Evolutionary conservation across 495 filamentous ascomycete species (phyloP), one percentile per base, ranked within the genome.

Genomic region (Corynascus novoguineensis): DNA sequence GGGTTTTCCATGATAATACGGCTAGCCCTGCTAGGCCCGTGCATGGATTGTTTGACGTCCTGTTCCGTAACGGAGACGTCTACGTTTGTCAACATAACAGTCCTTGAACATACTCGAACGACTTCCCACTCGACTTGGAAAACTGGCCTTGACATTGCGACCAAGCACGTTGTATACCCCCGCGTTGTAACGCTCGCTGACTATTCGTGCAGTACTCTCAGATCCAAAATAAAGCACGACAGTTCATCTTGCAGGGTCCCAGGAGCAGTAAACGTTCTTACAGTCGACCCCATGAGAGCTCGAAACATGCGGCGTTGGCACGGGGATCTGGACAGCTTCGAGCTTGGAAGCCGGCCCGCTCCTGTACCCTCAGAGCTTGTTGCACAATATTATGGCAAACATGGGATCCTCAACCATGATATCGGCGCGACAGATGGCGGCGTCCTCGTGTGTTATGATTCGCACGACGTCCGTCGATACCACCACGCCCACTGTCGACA

Each of bases 231-330:
- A 68, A 14, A 72, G 62, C 66, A 62, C 65, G 1, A 45, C 71
- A 1, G 55, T 63, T 14, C 40, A 59, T 28, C 35, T 50, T 0
- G 70, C 59, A 14, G 60, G 66, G 46, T 65, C 60, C 71, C 71
- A 73, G 10, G 70, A 71, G 25, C 60, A 61, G 45, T 63, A 59
- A 0, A 73, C 57, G 11, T 63, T 70, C 32, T 54, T 65, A 44
- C 65, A 67, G 17, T 72, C 70, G 0, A 72, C 59, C 0, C 61
- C 58, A 12, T 60, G 59, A 21, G 44, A 46, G 28, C 49, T 62
- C 3, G 63, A 63, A 3, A 57, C 61, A 1, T 45, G 44, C 1
- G 56, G 53, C 50, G 69, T 60, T 2, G 61, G 57, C 1, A 41
- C 41, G 27, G 53, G 37, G 27, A 68, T 50, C 1, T 31, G 21